A percentile compares a stretch with the other conserved stretches of the same genome.
phyloP scores from a whole-genome alignment of 2,329 filamentous ascomycete genomes.

The Penicillium digitatum region DNA sequence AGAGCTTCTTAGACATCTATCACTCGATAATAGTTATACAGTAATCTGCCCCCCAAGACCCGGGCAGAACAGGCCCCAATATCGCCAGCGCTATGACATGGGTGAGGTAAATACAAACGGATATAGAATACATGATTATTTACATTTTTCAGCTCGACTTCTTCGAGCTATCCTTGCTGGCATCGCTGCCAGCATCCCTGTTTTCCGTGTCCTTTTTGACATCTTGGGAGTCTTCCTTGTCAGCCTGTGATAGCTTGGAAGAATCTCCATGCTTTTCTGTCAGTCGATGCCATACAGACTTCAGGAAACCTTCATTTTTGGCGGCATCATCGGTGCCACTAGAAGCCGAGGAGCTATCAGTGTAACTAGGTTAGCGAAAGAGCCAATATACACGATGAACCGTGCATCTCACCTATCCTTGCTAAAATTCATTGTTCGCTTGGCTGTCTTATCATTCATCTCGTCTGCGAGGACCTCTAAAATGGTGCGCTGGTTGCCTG shows the following conservation, averaged over 20 bases:
- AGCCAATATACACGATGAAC: background rate
- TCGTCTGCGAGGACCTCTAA: conserved; percentile 96
- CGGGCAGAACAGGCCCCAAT: conserved; percentile 24
- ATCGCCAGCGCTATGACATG: conserved; percentile 41
- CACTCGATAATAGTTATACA: conserved; percentile 22
- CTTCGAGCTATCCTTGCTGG: conserved; percentile 34
- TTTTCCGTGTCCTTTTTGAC: conserved; percentile 19
- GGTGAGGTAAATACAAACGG: conserved; percentile 30
- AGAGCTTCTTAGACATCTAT: conserved; percentile 23
- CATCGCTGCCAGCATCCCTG: conserved; percentile 19
- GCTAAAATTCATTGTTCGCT: conserved; percentile 81
- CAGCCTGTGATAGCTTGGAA: conserved; percentile 28
- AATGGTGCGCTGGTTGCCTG: conserved; percentile 84
- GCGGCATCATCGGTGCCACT: conserved; percentile 48
- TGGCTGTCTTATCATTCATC: conserved; percentile 87
- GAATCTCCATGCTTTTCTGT: conserved; percentile 55
- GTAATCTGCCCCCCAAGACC: conserved; percentile 12
- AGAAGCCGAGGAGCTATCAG: conserved; percentile 22
- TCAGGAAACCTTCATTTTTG: conserved; percentile 84
- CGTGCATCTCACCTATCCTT: conserved; percentile 50
- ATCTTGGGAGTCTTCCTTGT: conserved; percentile 27
- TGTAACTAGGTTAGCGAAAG: background rate
- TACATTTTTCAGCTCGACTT: conserved; percentile 35
- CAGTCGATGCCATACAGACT: conserved; percentile 86
- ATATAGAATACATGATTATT: conserved; percentile 26